Evolutionary conservation across 495 filamentous ascomycete species (phyloP).

Genomic region (Delitschia confertaspora): DNA sequence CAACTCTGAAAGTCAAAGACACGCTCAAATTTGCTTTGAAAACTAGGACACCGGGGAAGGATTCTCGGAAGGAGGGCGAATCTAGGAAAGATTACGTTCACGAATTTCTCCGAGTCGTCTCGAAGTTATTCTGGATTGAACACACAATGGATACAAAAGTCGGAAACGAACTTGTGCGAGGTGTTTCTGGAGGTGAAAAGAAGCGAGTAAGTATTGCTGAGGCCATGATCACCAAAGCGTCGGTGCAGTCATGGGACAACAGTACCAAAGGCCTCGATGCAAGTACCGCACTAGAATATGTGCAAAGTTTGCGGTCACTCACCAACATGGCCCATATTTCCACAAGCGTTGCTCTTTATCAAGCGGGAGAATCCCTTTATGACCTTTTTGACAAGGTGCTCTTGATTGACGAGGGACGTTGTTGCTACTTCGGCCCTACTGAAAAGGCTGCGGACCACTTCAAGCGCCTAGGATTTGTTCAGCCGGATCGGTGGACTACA

Average conservation of each 20-base stretch:
- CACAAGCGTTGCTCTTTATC: conserved; percentile 58
- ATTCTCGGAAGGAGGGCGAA: conserved; percentile 52
- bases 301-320: conserved; percentile 51
- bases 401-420: conserved; percentile 57
- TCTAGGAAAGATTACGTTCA: conserved; percentile 52
- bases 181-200: conserved; percentile 65
- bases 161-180: conserved; percentile 56
- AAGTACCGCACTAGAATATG: conserved; percentile 57
- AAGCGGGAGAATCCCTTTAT: conserved; percentile 61
- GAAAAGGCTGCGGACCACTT: conserved; percentile 53
- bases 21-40: conserved; percentile 65
- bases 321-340: conserved; percentile 56
- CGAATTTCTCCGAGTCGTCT: conserved; percentile 59
- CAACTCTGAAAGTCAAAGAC: conserved; percentile 59
- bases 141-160: conserved; percentile 60
- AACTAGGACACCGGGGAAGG: conserved; percentile 57
- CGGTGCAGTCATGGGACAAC: conserved; percentile 62
- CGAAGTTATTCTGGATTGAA: conserved; percentile 72
- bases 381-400: conserved; percentile 64
- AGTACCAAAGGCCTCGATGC: conserved; percentile 60
- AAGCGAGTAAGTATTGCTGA: conserved; percentile 65
- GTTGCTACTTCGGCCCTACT: conserved; percentile 54
- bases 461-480: conserved; percentile 53
- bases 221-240: conserved; percentile 57
- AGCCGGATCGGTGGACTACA: conserved; percentile 54